Conservation (phyloP, 140 eudicot genomes). For the Stevia rebaudiana region DNA sequence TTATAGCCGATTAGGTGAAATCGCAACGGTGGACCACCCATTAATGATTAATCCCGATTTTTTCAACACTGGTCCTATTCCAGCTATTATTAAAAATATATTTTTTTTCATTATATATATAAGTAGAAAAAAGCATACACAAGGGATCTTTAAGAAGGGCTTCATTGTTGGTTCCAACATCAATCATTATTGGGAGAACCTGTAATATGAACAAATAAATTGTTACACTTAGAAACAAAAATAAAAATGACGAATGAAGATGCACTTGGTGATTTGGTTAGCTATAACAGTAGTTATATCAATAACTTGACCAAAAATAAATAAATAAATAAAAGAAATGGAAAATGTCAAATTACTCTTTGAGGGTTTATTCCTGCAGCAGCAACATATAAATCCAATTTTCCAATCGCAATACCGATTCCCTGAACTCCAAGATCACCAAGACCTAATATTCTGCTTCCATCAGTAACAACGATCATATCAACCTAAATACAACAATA, state of each 20-base stretch:
- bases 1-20: too few relatives aligned
- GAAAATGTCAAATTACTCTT: constrained; percentile 51
- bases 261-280: neutral
- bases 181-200: constrained; percentile 99
- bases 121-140: constrained; percentile 42
- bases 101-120: neutral
- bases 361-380: constrained; percentile 99
- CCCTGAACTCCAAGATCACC: constrained; percentile 99
- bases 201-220: constrained; percentile 22
- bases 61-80: neutral
- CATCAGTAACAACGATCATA: constrained; percentile 99
- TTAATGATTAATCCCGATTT: too few relatives aligned
- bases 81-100: neutral
- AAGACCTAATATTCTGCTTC: constrained; percentile 95
- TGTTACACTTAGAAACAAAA: neutral
- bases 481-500: constrained; percentile 54
- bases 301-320: constrained; percentile 20
- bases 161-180: constrained; percentile 95
- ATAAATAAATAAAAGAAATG: neutral
- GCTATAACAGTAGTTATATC: neutral
- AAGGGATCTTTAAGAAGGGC: constrained; percentile 84
- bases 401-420: constrained; percentile 89
- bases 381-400: constrained; percentile 94
- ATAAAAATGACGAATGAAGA: constrained; percentile 4
- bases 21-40: too few relatives aligned